phyloP scores from a whole-genome alignment of 2,329 filamentous ascomycete genomes.

The Fusarium pilosicola region DNA sequence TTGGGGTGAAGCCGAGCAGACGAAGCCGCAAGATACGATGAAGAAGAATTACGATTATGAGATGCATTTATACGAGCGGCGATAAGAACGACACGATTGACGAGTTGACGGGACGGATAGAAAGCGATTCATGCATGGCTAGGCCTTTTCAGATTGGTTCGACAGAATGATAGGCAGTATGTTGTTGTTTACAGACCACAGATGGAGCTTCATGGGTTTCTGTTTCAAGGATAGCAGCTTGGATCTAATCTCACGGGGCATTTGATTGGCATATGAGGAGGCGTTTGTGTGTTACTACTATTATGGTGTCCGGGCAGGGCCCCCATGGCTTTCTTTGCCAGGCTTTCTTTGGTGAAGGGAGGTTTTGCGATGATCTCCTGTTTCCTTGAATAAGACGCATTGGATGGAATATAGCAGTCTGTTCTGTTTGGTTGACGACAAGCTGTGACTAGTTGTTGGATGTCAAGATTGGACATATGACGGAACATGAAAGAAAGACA shows the following conservation, averaged over 20 bases:
- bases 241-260: background rate
- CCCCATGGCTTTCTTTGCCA: background rate
- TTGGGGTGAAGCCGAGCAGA: conserved; percentile 55
- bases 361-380: background rate
- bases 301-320: background rate
- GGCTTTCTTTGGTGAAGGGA: conserved; percentile 3
- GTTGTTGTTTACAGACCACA: conserved; percentile 1
- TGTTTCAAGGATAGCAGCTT: background rate
- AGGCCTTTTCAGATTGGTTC: background rate
- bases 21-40: conserved; percentile 41
- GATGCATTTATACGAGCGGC: conserved; percentile 10
- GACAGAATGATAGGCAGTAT: conserved; percentile 11
- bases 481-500: conserved; percentile 2
- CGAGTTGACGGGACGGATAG: conserved; percentile 23
- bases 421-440: background rate
- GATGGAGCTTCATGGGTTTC: background rate
- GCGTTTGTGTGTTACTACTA: conserved; percentile 19
- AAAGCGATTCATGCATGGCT: conserved; percentile 5
- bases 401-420: conserved; percentile 7
- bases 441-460: conserved; percentile 3
- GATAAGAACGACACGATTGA: conserved; percentile 25
- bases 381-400: conserved; percentile 17
- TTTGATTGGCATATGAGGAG: conserved; percentile 13
- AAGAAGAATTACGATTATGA: conserved; percentile 7
- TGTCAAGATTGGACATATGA: conserved; percentile 9